These are phyloP conservation scores for Penicilliopsis zonata DNA, from an alignment of 495 filamentous ascomycete genomes.

Conservation along the genomic window DNA sequence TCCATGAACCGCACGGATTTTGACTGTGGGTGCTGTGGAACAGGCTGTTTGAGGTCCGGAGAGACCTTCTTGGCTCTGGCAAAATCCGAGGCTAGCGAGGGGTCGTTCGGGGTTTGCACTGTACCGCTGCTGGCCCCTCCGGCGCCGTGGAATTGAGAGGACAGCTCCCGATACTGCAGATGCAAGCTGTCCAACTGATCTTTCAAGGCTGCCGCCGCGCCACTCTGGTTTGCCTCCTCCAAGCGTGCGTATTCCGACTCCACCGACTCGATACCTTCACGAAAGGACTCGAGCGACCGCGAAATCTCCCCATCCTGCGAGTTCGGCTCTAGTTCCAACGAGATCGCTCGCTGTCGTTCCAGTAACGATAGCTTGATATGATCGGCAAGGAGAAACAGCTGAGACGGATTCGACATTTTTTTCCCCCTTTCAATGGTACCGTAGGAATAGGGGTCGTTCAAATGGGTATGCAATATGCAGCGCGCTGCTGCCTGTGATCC, in stretches of 20 bases:
- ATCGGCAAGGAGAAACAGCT: conserved; percentile 43
- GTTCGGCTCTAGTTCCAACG: conserved; percentile 71
- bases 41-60: conserved; percentile 32
- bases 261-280: conserved; percentile 67
- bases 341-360: conserved; percentile 82
- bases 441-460: too few relatives aligned
- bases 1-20: conserved; percentile 94
- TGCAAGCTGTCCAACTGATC: conserved; percentile 53
- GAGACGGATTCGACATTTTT: conserved; percentile 46
- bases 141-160: conserved; percentile 49
- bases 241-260: conserved; percentile 54
- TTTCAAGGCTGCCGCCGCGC: conserved; percentile 51
- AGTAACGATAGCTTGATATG: conserved; percentile 47
- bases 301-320: conserved; percentile 85
- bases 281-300: conserved; percentile 73
- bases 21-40: conserved; percentile 35
- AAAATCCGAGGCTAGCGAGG: conserved; percentile 54
- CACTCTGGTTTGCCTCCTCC: conserved; percentile 45
- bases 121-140: conserved; percentile 31
- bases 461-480: background rate
- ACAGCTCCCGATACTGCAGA: conserved; percentile 44
- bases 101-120: conserved; percentile 53
- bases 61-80: conserved; percentile 39
- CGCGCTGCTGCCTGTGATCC: background rate
- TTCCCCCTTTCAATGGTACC: too few relatives aligned